Evolutionary conservation across 345 rosid species (phyloP).

Genomic region (Syzygium jambos): DNA sequence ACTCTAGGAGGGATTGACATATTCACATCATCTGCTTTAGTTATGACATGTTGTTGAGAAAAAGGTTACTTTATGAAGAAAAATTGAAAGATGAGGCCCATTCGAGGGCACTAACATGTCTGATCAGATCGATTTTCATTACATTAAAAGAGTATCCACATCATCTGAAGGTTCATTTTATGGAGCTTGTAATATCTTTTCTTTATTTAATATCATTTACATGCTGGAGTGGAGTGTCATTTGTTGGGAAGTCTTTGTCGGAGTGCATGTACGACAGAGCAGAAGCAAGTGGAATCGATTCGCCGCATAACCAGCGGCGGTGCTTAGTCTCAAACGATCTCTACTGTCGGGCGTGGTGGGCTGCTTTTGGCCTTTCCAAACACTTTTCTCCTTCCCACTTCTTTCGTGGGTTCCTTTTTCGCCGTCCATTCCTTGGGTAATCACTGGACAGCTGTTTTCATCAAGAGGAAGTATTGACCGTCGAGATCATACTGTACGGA

Average conservation of each 20-base stretch:
- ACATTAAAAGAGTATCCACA: not conserved
- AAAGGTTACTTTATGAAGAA: not conserved
- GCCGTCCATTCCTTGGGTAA: not conserved
- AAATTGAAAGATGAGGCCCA: not conserved
- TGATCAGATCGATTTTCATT: not conserved
- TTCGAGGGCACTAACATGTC: not conserved
- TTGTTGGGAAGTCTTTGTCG: not conserved
- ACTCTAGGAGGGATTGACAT: not conserved
- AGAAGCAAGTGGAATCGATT: not conserved
- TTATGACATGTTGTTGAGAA: not conserved
- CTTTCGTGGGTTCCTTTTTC: not conserved
- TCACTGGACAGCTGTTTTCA: not conserved
- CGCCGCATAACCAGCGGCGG: constrained; percentile 1
- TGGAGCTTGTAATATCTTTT: not conserved
- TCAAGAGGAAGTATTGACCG: not conserved
- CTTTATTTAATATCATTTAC: not conserved
- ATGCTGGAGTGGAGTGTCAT: not conserved
- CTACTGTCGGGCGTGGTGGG: not conserved
- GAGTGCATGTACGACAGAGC: not conserved
- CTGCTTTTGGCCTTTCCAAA: not conserved
- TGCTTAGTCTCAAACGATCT: not conserved
- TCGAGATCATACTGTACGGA: not conserved
- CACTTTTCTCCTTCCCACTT: not conserved
- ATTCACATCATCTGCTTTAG: not conserved
- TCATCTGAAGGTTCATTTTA: not conserved